Percentiles rank a stretch among this genome's conserved stretches.
Evolutionary conservation across 1,139 yeast species (phyloP).

Genomic region (Hyphopichia pseudoburtonii): DNA sequence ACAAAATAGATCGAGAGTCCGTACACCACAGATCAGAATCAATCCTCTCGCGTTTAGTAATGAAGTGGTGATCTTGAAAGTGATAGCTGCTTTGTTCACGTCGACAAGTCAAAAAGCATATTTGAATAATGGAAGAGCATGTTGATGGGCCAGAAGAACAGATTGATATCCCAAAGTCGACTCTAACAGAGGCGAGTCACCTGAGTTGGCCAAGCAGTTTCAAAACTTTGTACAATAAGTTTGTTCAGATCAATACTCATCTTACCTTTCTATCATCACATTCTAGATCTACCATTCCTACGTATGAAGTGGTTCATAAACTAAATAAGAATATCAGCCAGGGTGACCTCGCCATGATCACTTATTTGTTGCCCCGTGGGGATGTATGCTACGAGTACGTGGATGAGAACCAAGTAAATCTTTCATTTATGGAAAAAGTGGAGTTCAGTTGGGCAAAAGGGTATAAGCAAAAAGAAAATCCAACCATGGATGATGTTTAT

Average conservation of each 20-base stretch:
- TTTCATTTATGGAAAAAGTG: constrained; percentile 32
- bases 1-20: background rate
- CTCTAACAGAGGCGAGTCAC: too few species aligned
- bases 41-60: too few species aligned
- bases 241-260: constrained; percentile 40
- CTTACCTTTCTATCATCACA: constrained; percentile 43
- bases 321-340: constrained; percentile 28
- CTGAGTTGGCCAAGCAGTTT: constrained; percentile 1
- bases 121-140: too few species aligned
- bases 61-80: too few species aligned
- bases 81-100: too few species aligned
- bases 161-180: too few species aligned
- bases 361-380: constrained; percentile 64
- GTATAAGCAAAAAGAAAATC: constrained; percentile 37
- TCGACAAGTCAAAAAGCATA: too few species aligned
- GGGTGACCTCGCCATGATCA: constrained; percentile 63
- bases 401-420: constrained; percentile 62
- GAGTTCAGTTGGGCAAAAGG: constrained; percentile 44
- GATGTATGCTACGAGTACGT: constrained; percentile 67
- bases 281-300: constrained; percentile 43
- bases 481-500: constrained; percentile 32
- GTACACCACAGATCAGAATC: too few species aligned
- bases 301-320: constrained; percentile 33
- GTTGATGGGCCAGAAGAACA: too few species aligned
- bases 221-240: constrained; percentile 10